A percentile compares a stretch with the other conserved stretches of the same genome.
Conservation (phyloP, 2,329 filamentous ascomycete genomes). For the Talaromyces albobiverticillius region DNA sequence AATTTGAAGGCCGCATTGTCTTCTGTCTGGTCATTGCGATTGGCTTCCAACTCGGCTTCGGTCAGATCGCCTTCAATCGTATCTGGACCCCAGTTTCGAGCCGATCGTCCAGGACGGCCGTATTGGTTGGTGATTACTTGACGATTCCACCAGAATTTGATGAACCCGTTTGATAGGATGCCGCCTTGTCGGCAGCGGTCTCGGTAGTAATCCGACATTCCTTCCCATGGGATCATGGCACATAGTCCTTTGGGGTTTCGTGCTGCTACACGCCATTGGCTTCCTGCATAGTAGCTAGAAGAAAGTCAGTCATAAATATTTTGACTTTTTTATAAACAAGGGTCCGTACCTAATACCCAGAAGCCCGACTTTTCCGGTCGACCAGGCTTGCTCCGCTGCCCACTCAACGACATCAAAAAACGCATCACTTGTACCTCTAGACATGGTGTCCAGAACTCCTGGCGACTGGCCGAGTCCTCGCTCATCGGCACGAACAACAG, state of each 20-base stretch:
- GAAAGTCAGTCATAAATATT: no score
- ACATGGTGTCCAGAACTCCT: constrained; percentile 55
- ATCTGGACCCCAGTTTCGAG: constrained; percentile 22
- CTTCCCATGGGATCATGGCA: constrained; percentile 55
- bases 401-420: constrained; percentile 54
- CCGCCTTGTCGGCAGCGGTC: constrained; percentile 62
- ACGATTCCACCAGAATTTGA: constrained; percentile 65
- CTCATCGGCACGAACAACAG: constrained; percentile 55
- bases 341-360: constrained; percentile 41
- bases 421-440: constrained; percentile 49
- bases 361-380: constrained; percentile 50
- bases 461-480: constrained; percentile 52
- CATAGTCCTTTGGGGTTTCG: constrained; percentile 50
- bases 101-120: constrained; percentile 16
- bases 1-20: not conserved
- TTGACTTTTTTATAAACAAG: no score
- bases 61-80: constrained; percentile 22
- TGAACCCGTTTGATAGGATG: constrained; percentile 59
- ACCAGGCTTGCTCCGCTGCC: constrained; percentile 45
- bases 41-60: constrained; percentile 13
- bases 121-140: constrained; percentile 57
- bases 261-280: constrained; percentile 55
- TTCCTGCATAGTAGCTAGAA: constrained; percentile 53
- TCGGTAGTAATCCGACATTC: constrained; percentile 56
- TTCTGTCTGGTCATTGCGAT: not conserved